These are phyloP conservation scores for Colletotrichum chrysophilum DNA, from an alignment of 2,329 filamentous ascomycete genomes.

Conservation along the genomic window DNA sequence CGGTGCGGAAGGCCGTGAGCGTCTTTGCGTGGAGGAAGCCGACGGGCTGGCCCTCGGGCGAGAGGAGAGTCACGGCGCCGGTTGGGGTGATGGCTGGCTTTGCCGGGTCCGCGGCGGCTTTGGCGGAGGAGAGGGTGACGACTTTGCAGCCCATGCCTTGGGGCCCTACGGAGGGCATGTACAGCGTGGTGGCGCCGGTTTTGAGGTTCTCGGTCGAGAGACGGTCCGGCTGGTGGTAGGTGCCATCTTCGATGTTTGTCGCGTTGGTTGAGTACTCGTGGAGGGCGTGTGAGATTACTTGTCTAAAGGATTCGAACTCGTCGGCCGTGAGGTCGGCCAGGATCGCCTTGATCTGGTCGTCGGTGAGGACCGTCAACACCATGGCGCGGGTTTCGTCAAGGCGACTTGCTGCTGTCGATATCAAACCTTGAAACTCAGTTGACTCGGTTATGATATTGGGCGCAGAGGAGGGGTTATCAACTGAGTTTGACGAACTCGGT, in stretches of 20 bases:
- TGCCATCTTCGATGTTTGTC: slow-evolving; percentile 43
- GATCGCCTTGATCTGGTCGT: slow-evolving; percentile 59
- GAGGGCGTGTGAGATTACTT: slow-evolving; percentile 54
- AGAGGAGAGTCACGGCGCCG: slow-evolving; percentile 74
- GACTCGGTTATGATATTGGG: neutral
- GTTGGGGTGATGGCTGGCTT: slow-evolving; percentile 53
- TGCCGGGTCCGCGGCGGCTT: slow-evolving; percentile 28
- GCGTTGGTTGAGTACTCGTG: slow-evolving; percentile 67
- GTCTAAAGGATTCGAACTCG: slow-evolving; percentile 59
- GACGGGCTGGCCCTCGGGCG: slow-evolving; percentile 62
- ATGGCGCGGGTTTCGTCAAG: slow-evolving; percentile 36
- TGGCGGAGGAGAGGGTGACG: slow-evolving; percentile 62
- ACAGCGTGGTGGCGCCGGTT: slow-evolving; percentile 67
- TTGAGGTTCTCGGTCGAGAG: slow-evolving; percentile 51
- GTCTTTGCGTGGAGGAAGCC: slow-evolving; percentile 77
- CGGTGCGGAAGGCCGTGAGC: slow-evolving; percentile 82
- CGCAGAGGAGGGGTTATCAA: neutral
- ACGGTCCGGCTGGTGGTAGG: slow-evolving; percentile 62
- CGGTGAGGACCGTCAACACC: slow-evolving; percentile 63
- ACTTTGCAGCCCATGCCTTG: slow-evolving; percentile 74
- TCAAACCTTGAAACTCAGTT: slow-evolving; percentile 19
- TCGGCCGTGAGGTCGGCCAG: slow-evolving; percentile 57
- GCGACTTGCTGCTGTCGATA: neutral
- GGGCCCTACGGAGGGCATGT: slow-evolving; percentile 75
- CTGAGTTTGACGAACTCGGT: neutral